phyloP scores from a whole-genome alignment of 108 stramenopile genomes.

The Chaetoceros tenuissimus region DNA sequence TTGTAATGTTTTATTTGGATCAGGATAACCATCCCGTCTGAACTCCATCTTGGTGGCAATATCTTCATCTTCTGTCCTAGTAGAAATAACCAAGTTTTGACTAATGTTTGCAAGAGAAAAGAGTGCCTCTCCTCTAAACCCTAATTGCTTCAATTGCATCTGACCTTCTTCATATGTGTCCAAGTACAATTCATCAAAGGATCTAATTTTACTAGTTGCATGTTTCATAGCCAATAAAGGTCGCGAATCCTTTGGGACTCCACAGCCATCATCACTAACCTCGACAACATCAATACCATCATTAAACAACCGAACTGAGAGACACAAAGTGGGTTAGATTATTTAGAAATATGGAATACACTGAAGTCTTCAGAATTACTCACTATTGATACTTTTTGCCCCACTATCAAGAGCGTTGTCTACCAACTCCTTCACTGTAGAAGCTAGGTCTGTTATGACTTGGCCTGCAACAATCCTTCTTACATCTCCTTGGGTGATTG shows the following conservation, averaged over 20 bases:
- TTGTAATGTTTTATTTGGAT: constrained; percentile 9
- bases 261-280: constrained; percentile 79
- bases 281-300: constrained; percentile 76
- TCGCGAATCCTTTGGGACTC: constrained; percentile 53
- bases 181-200: constrained; percentile 67
- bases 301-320: constrained; percentile 58
- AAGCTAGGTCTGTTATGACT: constrained; percentile 72
- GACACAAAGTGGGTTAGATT: constrained; percentile 1
- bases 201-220: constrained; percentile 74
- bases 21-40: constrained; percentile 34
- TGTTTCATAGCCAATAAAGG: constrained; percentile 62
- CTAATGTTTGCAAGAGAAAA: constrained; percentile 68
- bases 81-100: constrained; percentile 48
- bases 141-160: constrained; percentile 22
- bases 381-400: constrained; percentile 60
- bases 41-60: constrained; percentile 58
- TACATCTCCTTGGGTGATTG: constrained; percentile 32
- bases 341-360: neutral
- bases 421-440: constrained; percentile 85
- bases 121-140: constrained; percentile 89
- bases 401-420: constrained; percentile 87
- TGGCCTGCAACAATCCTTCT: constrained; percentile 80
- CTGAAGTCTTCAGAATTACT: constrained; percentile 11
- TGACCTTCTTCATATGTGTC: constrained; percentile 5
- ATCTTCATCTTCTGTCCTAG: constrained; percentile 44